These are phyloP conservation scores for Austroboletus niveus DNA, from an alignment of 1,284 basidiomycete species.

Conservation along the genomic window DNA sequence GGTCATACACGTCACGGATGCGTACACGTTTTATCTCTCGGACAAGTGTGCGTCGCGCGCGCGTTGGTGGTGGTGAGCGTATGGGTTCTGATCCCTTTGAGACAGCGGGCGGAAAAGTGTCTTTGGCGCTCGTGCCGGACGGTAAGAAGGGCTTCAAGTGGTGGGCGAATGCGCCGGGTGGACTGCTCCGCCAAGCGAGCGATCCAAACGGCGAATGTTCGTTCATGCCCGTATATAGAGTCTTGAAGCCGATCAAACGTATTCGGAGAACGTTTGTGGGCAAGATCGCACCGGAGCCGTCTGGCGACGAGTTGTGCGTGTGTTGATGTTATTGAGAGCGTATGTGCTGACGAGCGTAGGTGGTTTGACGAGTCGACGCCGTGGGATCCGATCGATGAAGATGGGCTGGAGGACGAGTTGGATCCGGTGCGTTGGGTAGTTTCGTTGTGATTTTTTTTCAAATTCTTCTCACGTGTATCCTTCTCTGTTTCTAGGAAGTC, in stretches of 20 bases:
- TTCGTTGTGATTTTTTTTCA: too few relatives aligned
- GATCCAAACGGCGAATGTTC: conserved; percentile 3
- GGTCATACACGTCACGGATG: conserved; percentile 17
- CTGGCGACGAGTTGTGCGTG: conserved; percentile 7
- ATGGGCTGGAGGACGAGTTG: not conserved
- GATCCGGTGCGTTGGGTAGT: not conserved
- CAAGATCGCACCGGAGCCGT: not conserved
- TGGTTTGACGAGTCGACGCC: not conserved
- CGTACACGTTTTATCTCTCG: conserved; percentile 28
- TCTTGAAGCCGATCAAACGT: conserved; percentile 4
- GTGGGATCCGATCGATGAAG: not conserved
- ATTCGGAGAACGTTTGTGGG: conserved; percentile 9
- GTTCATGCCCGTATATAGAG: conserved; percentile 8
- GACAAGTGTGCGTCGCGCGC: conserved; percentile 18
- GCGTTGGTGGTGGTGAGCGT: not conserved
- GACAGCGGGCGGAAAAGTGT: conserved; percentile 15
- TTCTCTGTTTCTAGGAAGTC: too few relatives aligned
- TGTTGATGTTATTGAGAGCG: too few relatives aligned
- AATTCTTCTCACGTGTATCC: too few relatives aligned
- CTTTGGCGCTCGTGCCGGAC: conserved; percentile 8
- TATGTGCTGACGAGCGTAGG: not conserved
- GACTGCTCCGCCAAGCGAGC: conserved; percentile 9
- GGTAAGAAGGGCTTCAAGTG: not conserved
- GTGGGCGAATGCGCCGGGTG: conserved; percentile 7
- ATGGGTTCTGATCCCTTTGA: not conserved